Evolutionary conservation across 257 asterid species (phyloP).

Genomic region (Nicotiana benthamiana): DNA sequence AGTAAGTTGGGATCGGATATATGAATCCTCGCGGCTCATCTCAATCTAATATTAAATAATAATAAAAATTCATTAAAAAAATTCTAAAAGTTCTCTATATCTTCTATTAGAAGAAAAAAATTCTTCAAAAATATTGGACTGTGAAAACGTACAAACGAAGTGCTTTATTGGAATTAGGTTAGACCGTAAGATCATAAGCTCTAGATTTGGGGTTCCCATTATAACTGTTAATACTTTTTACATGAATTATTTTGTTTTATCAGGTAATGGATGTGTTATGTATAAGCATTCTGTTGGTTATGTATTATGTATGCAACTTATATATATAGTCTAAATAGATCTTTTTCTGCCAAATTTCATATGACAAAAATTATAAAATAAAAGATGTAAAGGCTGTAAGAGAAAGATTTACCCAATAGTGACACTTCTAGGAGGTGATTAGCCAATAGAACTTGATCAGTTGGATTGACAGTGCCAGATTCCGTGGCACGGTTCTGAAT

Average conservation of each 20-base stretch:
- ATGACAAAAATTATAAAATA: not conserved
- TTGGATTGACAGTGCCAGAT: conserved; percentile 40
- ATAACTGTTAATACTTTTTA: no score
- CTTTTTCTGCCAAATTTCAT: not conserved
- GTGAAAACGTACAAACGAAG: not conserved
- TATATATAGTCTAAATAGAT: not conserved
- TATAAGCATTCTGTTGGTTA: no score
- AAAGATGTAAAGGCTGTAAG: not conserved
- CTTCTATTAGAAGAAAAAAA: not conserved
- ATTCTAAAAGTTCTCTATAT: not conserved
- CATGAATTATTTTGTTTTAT: no score
- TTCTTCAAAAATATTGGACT: not conserved
- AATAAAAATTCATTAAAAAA: no score
- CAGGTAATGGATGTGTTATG: no score
- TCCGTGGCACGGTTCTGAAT: conserved; percentile 41
- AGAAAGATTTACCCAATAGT: conserved; percentile 39
- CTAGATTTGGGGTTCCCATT: no score
- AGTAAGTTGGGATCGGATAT: not conserved
- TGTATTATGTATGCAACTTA: not conserved
- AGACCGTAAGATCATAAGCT: no score
- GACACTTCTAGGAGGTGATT: conserved; percentile 59
- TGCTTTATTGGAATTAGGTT: no score
- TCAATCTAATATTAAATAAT: not conserved
- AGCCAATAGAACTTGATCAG: conserved; percentile 70
- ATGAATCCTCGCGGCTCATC: not conserved